Conservation (phyloP, 768 basidiomycete genomes). For the Phallus indusiatus region DNA sequence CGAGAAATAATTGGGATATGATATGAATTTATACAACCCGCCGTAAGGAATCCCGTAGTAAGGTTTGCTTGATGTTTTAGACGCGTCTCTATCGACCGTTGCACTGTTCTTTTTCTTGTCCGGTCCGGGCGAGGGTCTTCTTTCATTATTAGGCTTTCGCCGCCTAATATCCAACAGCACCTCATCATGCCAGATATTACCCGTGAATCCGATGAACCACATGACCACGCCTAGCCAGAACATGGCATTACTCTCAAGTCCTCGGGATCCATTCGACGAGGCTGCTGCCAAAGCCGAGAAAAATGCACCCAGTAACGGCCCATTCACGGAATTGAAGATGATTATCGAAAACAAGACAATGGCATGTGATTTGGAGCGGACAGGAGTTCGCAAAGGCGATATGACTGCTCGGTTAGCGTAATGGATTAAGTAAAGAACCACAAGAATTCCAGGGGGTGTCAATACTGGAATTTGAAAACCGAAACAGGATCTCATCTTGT, state of each 20-base stretch:
- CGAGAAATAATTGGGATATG: slow-evolving; percentile 89
- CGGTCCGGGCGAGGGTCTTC: slow-evolving; percentile 25
- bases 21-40: slow-evolving; percentile 64
- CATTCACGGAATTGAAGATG: slow-evolving; percentile 67
- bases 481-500: background rate
- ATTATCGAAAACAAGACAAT: slow-evolving; percentile 46
- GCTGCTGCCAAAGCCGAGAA: slow-evolving; percentile 49
- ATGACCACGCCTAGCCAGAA: slow-evolving; percentile 59
- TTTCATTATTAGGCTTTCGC: slow-evolving; percentile 40
- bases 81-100: slow-evolving; percentile 18
- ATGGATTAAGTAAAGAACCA: slow-evolving; percentile 56
- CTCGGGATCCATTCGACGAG: slow-evolving; percentile 11
- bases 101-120: slow-evolving; percentile 21
- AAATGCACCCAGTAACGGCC: slow-evolving; percentile 58
- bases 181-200: slow-evolving; percentile 88
- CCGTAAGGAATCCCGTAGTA: slow-evolving; percentile 79
- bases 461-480: slow-evolving; percentile 11
- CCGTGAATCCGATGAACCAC: slow-evolving; percentile 63
- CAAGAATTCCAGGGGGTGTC: slow-evolving; percentile 41
- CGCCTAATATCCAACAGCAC: slow-evolving; percentile 75
- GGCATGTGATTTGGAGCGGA: slow-evolving; percentile 67
- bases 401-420: slow-evolving; percentile 78
- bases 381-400: slow-evolving; percentile 72
- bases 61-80: slow-evolving; percentile 22
- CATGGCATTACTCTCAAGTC: slow-evolving; percentile 17